Evolutionary conservation across 2,329 filamentous ascomycete genomes (phyloP).

Genomic region (Xylariaceae sp.): DNA sequence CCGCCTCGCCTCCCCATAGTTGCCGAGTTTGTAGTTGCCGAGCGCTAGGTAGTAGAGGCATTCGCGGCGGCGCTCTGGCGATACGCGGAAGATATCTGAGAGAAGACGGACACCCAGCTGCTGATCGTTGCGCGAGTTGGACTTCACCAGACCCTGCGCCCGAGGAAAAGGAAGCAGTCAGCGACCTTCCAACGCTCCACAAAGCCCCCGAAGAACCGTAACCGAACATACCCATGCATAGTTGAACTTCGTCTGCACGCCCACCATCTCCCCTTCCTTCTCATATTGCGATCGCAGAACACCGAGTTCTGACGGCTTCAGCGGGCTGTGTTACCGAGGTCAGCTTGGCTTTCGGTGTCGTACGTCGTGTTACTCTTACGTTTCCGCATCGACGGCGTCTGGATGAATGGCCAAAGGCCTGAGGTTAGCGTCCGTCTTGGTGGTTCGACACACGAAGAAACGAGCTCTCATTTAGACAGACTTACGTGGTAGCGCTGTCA

Average conservation of each 20-base stretch:
- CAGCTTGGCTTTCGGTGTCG: not conserved
- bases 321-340: slow-evolving; percentile 48
- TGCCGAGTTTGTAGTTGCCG: slow-evolving; percentile 96
- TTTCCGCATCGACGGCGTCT: slow-evolving; percentile 98
- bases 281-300: slow-evolving; percentile 92
- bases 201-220: not conserved
- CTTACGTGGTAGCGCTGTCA: slow-evolving; percentile 26
- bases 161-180: slow-evolving; percentile 3
- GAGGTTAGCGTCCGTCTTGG: slow-evolving; percentile 5
- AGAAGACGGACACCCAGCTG: slow-evolving; percentile 91
- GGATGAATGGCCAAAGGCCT: slow-evolving; percentile 8
- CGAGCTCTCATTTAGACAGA: not conserved
- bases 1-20: slow-evolving; percentile 87
- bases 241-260: slow-evolving; percentile 98
- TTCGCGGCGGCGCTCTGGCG: slow-evolving; percentile 88
- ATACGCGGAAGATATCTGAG: slow-evolving; percentile 91
- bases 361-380: too few species aligned
- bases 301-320: slow-evolving; percentile 86
- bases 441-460: not conserved
- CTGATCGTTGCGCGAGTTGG: slow-evolving; percentile 72
- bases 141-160: slow-evolving; percentile 85
- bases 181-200: not conserved
- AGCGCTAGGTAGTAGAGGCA: slow-evolving; percentile 97
- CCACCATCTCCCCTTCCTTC: slow-evolving; percentile 94
- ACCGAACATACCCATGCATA: slow-evolving; percentile 78